Evolutionary conservation across 192 early-diverging fungal species (phyloP).

Genomic region (Obelidium mucronatum): DNA sequence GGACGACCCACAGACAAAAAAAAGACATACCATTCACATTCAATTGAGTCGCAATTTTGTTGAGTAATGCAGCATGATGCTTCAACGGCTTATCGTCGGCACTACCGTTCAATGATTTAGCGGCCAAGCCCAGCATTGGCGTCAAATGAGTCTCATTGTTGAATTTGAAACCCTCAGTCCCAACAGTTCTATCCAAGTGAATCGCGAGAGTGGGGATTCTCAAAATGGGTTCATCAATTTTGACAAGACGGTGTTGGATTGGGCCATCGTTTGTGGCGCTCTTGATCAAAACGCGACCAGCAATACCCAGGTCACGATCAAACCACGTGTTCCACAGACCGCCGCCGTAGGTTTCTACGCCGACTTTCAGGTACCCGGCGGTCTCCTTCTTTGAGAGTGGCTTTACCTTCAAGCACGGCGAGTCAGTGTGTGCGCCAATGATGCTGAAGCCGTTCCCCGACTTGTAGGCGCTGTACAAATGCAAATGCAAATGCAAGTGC

Average conservation of each 20-base stretch:
- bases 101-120: slow-evolving; percentile 40
- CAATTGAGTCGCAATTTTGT: slow-evolving; percentile 80
- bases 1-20: background rate
- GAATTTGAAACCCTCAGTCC: slow-evolving; percentile 81
- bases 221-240: slow-evolving; percentile 87
- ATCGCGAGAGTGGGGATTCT: slow-evolving; percentile 97
- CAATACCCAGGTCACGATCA: slow-evolving; percentile 95
- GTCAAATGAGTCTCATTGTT: slow-evolving; percentile 95
- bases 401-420: slow-evolving; percentile 96
- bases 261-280: slow-evolving; percentile 72
- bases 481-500: background rate
- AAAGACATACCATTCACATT: slow-evolving; percentile 58
- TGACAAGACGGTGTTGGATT: slow-evolving; percentile 77
- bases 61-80: slow-evolving; percentile 86
- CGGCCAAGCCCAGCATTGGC: slow-evolving; percentile 74
- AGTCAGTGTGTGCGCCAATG: slow-evolving; percentile 96
- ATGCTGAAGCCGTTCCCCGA: slow-evolving; percentile 82
- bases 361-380: slow-evolving; percentile 87
- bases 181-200: slow-evolving; percentile 86
- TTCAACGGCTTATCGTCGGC: slow-evolving; percentile 46
- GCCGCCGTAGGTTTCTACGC: slow-evolving; percentile 65
- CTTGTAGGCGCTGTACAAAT: slow-evolving; percentile 38
- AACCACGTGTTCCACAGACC: slow-evolving; percentile 98
- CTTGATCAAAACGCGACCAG: slow-evolving; percentile 90
- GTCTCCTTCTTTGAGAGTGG: slow-evolving; percentile 92